Evolutionary conservation across 139 green algal genomes (phyloP), one percentile per base, ranked within the genome.

Genomic region (Tetradesmus lagerheimii): DNA sequence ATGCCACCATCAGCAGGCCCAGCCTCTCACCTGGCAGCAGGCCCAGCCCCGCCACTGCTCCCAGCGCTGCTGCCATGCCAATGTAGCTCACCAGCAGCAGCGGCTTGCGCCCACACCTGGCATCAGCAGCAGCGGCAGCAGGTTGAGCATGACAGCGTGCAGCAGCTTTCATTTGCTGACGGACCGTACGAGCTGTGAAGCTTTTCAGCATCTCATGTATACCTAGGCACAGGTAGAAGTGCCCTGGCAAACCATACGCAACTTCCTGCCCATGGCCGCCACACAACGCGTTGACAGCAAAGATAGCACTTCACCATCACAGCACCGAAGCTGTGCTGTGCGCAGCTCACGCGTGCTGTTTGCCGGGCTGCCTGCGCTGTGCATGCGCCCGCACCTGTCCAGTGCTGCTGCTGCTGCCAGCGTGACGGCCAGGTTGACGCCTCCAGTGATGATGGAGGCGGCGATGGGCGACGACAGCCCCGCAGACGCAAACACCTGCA

Each of bases 401-500:
- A 96, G 92, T 1, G 96, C 80, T 12, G 71, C 29, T 4, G 93
- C 91, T 8, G 94, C 87, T 37, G 91, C 80, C 4, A 94, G 1
- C 4, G 93, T 95, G 77, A 93, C 89, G 0, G 18, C 79, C 18
- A 97, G 86, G 90, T 98, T 98, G 39, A 95, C 89, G 11, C 84
- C 47, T 0, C 95, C 95, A 20, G 97, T 91, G 20, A 93, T 87
- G 27, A 97, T 93, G 43, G 87, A 95, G 37, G 92, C 96, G 11
- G 93, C 25, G 16, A 98, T 91, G 18, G 95, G 95, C 0, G 92
- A 95, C 5, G 50, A 66, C 79, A 98, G 82, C 0, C 96, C 96
- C 8, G 94, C 96, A 18, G 87, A 66, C 71, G 85, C 62, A 67
- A 98, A 98, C 25, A 98, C 93, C 86, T 93, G 86, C 25, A 45